Conservation (phyloP, 2,329 filamentous ascomycete species). For the Furcasterigmium furcatum region DNA sequence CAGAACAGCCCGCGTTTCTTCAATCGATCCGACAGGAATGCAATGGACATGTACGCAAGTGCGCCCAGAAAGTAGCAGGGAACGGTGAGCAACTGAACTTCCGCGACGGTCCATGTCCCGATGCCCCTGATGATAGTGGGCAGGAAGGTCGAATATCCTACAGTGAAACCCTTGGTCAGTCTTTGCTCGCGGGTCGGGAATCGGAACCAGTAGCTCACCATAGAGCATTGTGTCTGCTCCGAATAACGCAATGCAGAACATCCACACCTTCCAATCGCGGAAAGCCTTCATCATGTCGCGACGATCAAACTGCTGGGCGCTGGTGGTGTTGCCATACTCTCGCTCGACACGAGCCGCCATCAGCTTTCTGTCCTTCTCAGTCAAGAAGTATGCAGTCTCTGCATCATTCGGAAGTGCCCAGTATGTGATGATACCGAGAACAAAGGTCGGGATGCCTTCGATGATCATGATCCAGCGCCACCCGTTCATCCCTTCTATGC, state of each 20-base stretch:
- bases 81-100: slow-evolving; percentile 62
- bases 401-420: slow-evolving; percentile 53
- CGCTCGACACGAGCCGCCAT: slow-evolving; percentile 20
- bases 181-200: no score
- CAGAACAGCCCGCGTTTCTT: slow-evolving; percentile 52
- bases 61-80: slow-evolving; percentile 65
- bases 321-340: slow-evolving; percentile 45
- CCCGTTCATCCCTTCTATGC: slow-evolving; percentile 57
- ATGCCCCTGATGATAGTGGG: slow-evolving; percentile 62
- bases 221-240: slow-evolving; percentile 76
- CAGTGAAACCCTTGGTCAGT: neutral
- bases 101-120: slow-evolving; percentile 45
- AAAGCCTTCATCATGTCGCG: slow-evolving; percentile 64
- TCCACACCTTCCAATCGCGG: slow-evolving; percentile 73
- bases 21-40: slow-evolving; percentile 63
- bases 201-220: slow-evolving; percentile 23
- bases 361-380: slow-evolving; percentile 27
- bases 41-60: slow-evolving; percentile 62
- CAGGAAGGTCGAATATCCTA: slow-evolving; percentile 58
- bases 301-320: slow-evolving; percentile 45
- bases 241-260: slow-evolving; percentile 68
- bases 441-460: slow-evolving; percentile 41
- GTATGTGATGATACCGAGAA: slow-evolving; percentile 48
- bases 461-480: slow-evolving; percentile 73
- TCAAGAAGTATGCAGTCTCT: slow-evolving; percentile 16